Conservation (phyloP, 345 rosid genomes). For the Syzygium aqueum region DNA sequence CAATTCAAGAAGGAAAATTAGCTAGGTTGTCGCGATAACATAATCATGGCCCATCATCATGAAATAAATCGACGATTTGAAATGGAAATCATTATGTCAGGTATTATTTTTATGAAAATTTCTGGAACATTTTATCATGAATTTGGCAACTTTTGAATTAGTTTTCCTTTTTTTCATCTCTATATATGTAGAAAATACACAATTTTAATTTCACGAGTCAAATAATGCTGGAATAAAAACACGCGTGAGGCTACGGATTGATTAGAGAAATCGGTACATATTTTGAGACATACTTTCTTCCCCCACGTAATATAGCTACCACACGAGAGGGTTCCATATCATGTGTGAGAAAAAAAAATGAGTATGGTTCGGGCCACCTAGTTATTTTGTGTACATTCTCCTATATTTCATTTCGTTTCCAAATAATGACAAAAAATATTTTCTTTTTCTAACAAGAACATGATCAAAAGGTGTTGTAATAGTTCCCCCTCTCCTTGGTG, state of each 20-base stretch:
- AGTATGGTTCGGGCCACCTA: too few relatives aligned
- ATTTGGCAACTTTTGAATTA: not conserved
- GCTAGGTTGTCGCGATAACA: not conserved
- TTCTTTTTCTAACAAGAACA: not conserved
- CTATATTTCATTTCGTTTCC: not conserved
- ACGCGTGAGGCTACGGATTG: not conserved
- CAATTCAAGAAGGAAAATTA: not conserved
- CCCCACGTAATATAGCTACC: not conserved
- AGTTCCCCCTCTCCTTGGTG: not conserved
- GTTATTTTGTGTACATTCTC: not conserved
- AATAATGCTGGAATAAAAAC: not conserved
- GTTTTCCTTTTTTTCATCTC: not conserved
- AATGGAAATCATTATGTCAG: not conserved
- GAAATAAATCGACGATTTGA: not conserved
- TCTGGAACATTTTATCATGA: not conserved
- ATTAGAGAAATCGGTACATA: not conserved
- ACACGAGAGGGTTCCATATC: not conserved
- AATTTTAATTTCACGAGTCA: not conserved
- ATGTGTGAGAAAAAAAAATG: not conserved
- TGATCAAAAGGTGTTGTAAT: not conserved
- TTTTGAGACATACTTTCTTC: not conserved
- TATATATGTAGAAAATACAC: not conserved
- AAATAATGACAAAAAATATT: not conserved
- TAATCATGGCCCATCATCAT: not conserved
- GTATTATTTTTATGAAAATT: not conserved